Conservation (phyloP, 2,329 filamentous ascomycete species). For the Aureobasidium sp. region DNA sequence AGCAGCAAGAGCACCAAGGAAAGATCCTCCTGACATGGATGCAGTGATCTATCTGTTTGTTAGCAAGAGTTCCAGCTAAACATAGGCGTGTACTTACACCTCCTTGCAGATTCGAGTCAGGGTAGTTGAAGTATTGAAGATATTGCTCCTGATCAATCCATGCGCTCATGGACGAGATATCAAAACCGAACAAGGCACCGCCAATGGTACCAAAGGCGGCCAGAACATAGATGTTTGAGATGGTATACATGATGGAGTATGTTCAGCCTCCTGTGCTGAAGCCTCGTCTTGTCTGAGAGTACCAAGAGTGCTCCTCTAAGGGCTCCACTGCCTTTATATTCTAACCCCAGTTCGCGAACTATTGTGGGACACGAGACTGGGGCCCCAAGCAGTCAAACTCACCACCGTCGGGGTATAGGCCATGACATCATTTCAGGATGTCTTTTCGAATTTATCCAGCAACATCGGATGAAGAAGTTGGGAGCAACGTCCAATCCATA, state of each 20-base stretch:
- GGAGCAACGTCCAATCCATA: background rate
- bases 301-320: background rate
- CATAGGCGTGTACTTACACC: conserved; percentile 16
- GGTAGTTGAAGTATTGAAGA: conserved; percentile 31
- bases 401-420: background rate
- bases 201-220: conserved; percentile 51
- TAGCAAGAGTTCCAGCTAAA: background rate
- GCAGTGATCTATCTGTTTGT: conserved; percentile 31
- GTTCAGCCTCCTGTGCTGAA: conserved; percentile 1
- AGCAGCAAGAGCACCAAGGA: conserved; percentile 38
- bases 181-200: conserved; percentile 66
- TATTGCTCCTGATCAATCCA: conserved; percentile 44
- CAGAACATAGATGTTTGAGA: conserved; percentile 26
- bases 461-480: conserved; percentile 2
- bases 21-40: conserved; percentile 44
- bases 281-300: background rate
- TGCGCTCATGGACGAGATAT: conserved; percentile 43
- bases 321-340: conserved; percentile 5
- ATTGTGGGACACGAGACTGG: conserved; percentile 3
- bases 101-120: conserved; percentile 27
- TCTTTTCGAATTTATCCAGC: conserved; percentile 3
- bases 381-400: background rate
- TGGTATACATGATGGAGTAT: conserved; percentile 9
- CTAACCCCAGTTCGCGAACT: background rate
- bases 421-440: conserved; percentile 2